A percentile compares a stretch with the other conserved stretches of the same genome.
These are phyloP conservation scores for Cyclostephanos tholiformis DNA, from an alignment of 108 stramenopile genomes.

Conservation along the genomic window DNA sequence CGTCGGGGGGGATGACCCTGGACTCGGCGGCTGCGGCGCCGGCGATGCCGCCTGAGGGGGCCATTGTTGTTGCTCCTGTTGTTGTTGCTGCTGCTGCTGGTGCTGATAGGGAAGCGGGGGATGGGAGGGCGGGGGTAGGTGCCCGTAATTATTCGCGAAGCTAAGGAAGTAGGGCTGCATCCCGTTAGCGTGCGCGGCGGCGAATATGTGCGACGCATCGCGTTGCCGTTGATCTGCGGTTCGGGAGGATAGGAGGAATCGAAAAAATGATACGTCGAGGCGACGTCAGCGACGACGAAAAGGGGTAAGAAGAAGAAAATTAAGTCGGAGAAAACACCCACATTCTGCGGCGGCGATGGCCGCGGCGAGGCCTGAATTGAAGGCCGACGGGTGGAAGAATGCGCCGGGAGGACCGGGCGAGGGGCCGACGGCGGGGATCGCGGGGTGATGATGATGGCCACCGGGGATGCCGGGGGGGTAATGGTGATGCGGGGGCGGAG, in stretches of 20 bases:
- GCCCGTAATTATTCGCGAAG: conserved; percentile 5
- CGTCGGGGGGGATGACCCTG: not conserved
- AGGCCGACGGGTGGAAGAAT: conserved; percentile 5
- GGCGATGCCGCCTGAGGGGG: not conserved
- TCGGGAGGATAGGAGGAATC: not conserved
- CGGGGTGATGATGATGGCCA: not conserved
- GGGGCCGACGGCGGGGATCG: not conserved
- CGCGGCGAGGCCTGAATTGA: conserved; percentile 21
- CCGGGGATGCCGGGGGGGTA: conserved; percentile 7
- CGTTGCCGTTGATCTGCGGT: conserved; percentile 10
- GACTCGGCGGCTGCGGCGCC: not conserved
- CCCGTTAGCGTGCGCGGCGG: conserved; percentile 14
- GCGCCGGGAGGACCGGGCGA: not conserved
- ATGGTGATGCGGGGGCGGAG: conserved; percentile 2
- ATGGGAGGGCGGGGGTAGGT: conserved; percentile 1
- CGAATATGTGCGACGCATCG: conserved; percentile 11
- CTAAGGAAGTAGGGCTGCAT: conserved; percentile 5
- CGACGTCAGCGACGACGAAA: not conserved
- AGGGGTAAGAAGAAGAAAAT: not conserved
- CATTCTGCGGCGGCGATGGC: conserved; percentile 14
- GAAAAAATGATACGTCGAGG: not conserved
- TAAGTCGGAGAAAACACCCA: not conserved
- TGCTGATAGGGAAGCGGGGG: not conserved
- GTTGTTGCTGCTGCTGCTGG: conserved; percentile 11
- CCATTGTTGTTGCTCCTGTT: not conserved